Percentiles rank a stretch among this genome's conserved stretches.
These are phyloP conservation scores for Botryotinia calthae DNA, from an alignment of 2,329 filamentous ascomycete genomes.

Conservation along the genomic window DNA sequence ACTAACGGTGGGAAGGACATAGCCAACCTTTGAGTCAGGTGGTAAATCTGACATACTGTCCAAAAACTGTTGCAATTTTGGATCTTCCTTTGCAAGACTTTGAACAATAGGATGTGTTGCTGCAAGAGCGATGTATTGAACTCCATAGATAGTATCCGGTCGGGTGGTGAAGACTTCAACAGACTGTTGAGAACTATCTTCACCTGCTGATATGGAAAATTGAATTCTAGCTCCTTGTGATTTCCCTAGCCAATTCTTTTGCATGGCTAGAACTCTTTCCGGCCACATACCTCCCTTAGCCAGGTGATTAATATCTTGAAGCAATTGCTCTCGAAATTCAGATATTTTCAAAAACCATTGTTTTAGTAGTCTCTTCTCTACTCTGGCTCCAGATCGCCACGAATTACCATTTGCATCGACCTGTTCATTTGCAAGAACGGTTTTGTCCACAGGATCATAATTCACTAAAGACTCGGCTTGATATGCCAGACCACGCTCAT, in stretches of 20 bases:
- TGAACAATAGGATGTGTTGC: conserved; percentile 68
- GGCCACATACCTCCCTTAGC: conserved; percentile 69
- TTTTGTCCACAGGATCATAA: conserved; percentile 86
- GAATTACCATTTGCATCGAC: conserved; percentile 83
- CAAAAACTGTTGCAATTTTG: conserved; percentile 65
- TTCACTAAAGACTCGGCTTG: conserved; percentile 83
- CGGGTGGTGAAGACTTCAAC: conserved; percentile 81
- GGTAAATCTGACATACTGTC: conserved; percentile 57
- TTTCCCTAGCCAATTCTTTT: conserved; percentile 84
- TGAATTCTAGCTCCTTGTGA: conserved; percentile 70
- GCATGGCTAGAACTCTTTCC: conserved; percentile 77
- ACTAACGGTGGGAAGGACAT: conserved; percentile 58
- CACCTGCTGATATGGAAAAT: conserved; percentile 56
- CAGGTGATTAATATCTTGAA: conserved; percentile 68
- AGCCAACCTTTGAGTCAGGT: conserved; percentile 63
- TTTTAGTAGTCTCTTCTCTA: conserved; percentile 74
- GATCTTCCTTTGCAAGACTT: conserved; percentile 56
- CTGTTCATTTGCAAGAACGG: conserved; percentile 88
- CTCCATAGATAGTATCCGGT: conserved; percentile 82
- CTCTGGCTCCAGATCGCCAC: conserved; percentile 83
- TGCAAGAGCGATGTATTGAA: conserved; percentile 79
- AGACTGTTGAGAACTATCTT: conserved; percentile 26
- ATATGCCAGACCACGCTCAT: conserved; percentile 73
- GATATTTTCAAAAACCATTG: conserved; percentile 93
- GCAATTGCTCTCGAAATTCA: conserved; percentile 67